phyloP scores from a whole-genome alignment of 2,329 filamentous ascomycete genomes.

The Aspergillus fijiensis region DNA sequence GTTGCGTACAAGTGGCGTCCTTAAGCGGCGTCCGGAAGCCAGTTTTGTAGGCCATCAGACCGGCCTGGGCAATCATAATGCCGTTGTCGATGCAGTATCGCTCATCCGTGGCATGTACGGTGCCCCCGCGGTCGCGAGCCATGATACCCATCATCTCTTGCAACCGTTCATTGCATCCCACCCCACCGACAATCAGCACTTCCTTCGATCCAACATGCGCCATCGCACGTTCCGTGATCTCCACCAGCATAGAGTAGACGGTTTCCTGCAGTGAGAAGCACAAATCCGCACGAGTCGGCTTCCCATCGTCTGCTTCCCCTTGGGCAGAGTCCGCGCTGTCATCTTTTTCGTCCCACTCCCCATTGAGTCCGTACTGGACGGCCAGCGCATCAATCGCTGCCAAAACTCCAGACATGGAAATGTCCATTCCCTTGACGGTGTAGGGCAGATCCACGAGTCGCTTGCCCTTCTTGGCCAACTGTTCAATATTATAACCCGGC shows the following conservation, averaged over 20 bases:
- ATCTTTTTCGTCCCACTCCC: conserved; percentile 47
- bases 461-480: conserved; percentile 73
- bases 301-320: conserved; percentile 38
- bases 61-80: conserved; percentile 99
- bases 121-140: conserved; percentile 83
- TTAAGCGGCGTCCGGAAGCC: conserved; percentile 75
- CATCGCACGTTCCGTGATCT: conserved; percentile 98
- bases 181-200: conserved; percentile 92
- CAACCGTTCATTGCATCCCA: conserved; percentile 89
- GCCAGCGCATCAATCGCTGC: conserved; percentile 80
- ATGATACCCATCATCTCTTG: conserved; percentile 99
- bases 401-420: conserved; percentile 89
- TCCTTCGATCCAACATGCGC: conserved; percentile 89
- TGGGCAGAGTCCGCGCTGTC: conserved; percentile 20
- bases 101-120: conserved; percentile 92
- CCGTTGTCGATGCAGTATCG: conserved; percentile 98
- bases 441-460: conserved; percentile 86
- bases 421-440: conserved; percentile 98
- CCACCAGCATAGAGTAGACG: conserved; percentile 93
- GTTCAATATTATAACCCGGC: conserved; percentile 97
- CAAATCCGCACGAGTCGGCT: conserved; percentile 73
- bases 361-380: conserved; percentile 43
- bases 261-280: conserved; percentile 97
- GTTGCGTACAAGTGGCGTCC: conserved; percentile 81
- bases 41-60: conserved; percentile 77